phyloP scores from a whole-genome alignment of 1,284 basidiomycete genomes.

The Puccinia polysora region DNA sequence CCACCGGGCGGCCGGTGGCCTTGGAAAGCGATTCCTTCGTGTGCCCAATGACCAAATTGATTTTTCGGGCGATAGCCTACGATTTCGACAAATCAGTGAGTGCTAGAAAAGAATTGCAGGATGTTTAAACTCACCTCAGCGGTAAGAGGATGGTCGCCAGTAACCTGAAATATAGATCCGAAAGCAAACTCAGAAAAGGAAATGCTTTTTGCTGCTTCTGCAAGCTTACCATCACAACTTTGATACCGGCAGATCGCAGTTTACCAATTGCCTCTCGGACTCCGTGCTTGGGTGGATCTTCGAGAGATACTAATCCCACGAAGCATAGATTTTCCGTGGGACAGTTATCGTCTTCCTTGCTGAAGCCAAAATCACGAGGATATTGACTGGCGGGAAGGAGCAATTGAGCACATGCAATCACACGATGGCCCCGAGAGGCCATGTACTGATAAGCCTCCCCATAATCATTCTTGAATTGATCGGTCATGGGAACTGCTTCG shows the following conservation, averaged over 20 bases:
- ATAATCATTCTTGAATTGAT: conserved; percentile 60
- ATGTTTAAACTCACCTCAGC: conserved; percentile 43
- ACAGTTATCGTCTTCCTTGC: conserved; percentile 60
- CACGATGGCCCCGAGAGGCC: conserved; percentile 66
- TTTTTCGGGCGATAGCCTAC: conserved; percentile 63
- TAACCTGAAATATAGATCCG: conserved; percentile 11
- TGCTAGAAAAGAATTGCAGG: too few species aligned
- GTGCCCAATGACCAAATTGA: conserved; percentile 60
- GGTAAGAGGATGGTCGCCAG: conserved; percentile 63
- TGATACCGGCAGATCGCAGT: conserved; percentile 64
- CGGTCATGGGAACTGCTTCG: conserved; percentile 57
- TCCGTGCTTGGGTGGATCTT: conserved; percentile 67
- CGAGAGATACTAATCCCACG: conserved; percentile 63
- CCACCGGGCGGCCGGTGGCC: conserved; percentile 60
- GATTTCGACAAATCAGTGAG: background rate
- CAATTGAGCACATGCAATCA: conserved; percentile 64
- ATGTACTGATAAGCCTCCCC: conserved; percentile 67
- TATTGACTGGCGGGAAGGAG: conserved; percentile 59
- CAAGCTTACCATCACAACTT: conserved; percentile 67
- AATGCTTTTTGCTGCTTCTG: conserved; percentile 32
- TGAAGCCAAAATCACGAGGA: conserved; percentile 58
- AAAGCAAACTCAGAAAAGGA: background rate
- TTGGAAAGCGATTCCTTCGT: conserved; percentile 61
- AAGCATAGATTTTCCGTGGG: conserved; percentile 62
- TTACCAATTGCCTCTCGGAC: conserved; percentile 67